These are phyloP conservation scores for Botrytis cinerea DNA, from an alignment of 2,329 filamentous ascomycete genomes.

Conservation along the genomic window DNA sequence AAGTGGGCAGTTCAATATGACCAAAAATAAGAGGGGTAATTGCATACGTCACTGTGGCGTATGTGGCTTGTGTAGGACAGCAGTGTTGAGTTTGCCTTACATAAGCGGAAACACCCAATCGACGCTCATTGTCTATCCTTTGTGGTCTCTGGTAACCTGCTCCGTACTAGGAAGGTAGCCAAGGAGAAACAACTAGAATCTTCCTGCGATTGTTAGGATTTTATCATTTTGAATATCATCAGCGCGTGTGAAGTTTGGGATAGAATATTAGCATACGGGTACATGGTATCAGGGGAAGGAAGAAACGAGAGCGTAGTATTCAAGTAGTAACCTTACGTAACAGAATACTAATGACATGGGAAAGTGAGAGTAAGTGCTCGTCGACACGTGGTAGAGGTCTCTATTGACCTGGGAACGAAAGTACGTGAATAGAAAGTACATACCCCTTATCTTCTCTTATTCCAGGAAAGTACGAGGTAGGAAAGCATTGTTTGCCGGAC, in stretches of 20 bases:
- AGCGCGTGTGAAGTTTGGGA: background rate
- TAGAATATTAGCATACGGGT: background rate
- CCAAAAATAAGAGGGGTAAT: slow-evolving; percentile 11
- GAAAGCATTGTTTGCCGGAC: background rate
- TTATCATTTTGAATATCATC: background rate
- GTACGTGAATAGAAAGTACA: background rate
- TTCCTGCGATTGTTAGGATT: background rate
- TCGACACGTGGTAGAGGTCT: background rate
- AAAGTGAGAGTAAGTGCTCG: background rate
- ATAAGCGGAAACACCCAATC: background rate
- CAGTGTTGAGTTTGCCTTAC: background rate
- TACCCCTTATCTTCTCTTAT: background rate
- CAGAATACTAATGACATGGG: background rate
- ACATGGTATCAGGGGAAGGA: background rate
- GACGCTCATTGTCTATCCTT: background rate
- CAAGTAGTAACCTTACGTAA: background rate
- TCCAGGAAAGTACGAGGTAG: background rate
- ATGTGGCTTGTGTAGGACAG: slow-evolving; percentile 5
- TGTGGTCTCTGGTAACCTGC: background rate
- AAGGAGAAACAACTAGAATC: background rate
- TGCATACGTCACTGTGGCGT: slow-evolving; percentile 18
- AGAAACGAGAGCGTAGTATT: background rate
- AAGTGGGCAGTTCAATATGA: slow-evolving; percentile 19
- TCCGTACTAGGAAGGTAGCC: background rate
- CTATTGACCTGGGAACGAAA: background rate